Percentiles rank a stretch among this genome's conserved stretches.
Evolutionary conservation across 352 stramenopile genomes (phyloP).

Genomic region (Pythium scleroteichum): DNA sequence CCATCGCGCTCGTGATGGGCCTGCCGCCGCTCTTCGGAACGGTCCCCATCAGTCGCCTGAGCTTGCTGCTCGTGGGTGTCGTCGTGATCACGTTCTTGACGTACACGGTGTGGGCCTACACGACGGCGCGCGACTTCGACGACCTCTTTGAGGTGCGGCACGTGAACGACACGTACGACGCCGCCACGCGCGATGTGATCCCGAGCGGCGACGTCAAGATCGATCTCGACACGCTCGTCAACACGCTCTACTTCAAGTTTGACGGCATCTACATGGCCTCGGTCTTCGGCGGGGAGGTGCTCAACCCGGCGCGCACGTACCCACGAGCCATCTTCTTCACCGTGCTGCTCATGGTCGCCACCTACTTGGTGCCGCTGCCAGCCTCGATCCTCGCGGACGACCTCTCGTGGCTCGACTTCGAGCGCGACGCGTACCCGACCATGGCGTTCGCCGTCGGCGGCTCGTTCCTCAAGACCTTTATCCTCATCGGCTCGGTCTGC

Average conservation of each 20-base stretch:
- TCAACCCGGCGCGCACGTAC: conserved; percentile 74
- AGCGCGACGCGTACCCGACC: conserved; percentile 83
- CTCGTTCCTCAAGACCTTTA: conserved; percentile 76
- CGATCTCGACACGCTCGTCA: conserved; percentile 78
- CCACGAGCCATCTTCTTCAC: conserved; percentile 75
- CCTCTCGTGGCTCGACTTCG: conserved; percentile 82
- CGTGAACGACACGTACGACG: conserved; percentile 31
- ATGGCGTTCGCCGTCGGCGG: conserved; percentile 80
- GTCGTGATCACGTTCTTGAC: conserved; percentile 89
- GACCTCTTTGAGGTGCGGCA: conserved; percentile 91
- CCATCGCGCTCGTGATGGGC: conserved; percentile 33
- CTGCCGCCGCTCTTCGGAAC: conserved; percentile 43
- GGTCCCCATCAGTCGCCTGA: conserved; percentile 30
- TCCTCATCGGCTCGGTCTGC: conserved; percentile 73
- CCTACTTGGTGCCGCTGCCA: conserved; percentile 87
- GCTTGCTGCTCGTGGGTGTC: conserved; percentile 30
- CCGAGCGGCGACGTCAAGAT: conserved; percentile 25
- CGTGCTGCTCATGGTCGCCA: conserved; percentile 59
- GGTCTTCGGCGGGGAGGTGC: conserved; percentile 85
- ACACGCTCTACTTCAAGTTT: conserved; percentile 94
- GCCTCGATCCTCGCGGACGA: conserved; percentile 70
- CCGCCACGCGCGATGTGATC: conserved; percentile 25
- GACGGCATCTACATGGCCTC: conserved; percentile 90
- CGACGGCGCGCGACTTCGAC: conserved; percentile 59
- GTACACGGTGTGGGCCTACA: conserved; percentile 47